A percentile compares a stretch with the other conserved stretches of the same genome.
These are phyloP conservation scores for Lipomyces chichibuensis DNA, from an alignment of 805 yeast genomes.

Conservation along the genomic window DNA sequence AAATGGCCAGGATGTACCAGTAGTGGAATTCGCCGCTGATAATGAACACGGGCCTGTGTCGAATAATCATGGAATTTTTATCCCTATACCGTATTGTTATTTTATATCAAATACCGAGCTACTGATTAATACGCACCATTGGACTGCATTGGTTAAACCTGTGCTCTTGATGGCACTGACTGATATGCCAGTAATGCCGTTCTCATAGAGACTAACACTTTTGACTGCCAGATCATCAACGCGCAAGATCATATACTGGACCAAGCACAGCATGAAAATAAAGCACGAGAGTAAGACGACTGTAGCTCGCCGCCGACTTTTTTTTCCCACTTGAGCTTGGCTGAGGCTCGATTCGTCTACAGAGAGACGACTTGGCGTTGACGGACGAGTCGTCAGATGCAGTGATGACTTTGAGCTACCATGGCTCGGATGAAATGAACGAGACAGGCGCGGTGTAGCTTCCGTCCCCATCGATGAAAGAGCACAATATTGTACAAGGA, in stretches of 20 bases:
- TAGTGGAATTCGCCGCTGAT: slow-evolving; percentile 30
- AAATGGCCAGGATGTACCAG: slow-evolving; percentile 9
- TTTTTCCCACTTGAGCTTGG: not conserved
- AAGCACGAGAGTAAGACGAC: not conserved
- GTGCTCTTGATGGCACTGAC: not conserved
- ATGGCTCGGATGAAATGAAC: not conserved
- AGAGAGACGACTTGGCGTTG: not conserved
- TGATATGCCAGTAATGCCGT: not conserved
- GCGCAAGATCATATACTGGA: not conserved
- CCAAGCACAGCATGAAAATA: not conserved
- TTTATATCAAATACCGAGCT: not conserved
- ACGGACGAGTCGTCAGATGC: not conserved
- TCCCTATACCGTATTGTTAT: slow-evolving; percentile 16
- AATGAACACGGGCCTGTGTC: slow-evolving; percentile 18
- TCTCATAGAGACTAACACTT: not conserved
- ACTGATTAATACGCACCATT: slow-evolving; percentile 3
- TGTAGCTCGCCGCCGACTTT: not conserved
- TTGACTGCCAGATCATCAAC: not conserved
- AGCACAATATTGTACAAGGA: not conserved
- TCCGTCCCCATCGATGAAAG: not conserved
- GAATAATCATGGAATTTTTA: slow-evolving; percentile 12
- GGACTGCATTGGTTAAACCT: slow-evolving; percentile 3
- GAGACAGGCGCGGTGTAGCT: not conserved
- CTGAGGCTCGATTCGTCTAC: not conserved
- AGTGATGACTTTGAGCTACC: not conserved